Conservation (phyloP, 345 rosid genomes). For the Melaleuca quinquenervia region DNA sequence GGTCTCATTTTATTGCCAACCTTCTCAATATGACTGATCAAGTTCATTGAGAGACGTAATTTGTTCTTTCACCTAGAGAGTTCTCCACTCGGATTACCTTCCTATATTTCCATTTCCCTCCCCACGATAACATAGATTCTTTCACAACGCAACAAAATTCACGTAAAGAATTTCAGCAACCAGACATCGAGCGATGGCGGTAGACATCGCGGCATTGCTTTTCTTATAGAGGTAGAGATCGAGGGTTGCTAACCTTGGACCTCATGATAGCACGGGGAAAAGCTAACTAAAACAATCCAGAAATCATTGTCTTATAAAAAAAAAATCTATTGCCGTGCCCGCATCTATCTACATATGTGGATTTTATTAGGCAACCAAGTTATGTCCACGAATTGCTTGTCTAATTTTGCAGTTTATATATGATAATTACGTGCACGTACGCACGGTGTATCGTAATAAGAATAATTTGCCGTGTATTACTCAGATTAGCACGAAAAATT, state of each 20-base stretch:
- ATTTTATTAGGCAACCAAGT: background rate
- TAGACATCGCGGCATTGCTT: background rate
- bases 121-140: background rate
- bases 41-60: background rate
- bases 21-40: background rate
- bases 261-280: background rate
- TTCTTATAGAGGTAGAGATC: background rate
- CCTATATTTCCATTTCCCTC: background rate
- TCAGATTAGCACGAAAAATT: accelerated
- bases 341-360: background rate
- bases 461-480: background rate
- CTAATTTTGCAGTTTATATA: background rate
- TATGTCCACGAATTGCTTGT: background rate
- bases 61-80: background rate
- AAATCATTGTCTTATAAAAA: background rate
- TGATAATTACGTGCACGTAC: background rate
- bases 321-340: background rate
- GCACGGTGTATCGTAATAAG: accelerated
- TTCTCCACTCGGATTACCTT: background rate
- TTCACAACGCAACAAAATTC: background rate
- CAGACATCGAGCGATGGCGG: background rate
- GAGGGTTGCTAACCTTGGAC: background rate
- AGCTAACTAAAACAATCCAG: background rate
- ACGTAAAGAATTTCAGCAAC: background rate
- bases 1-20: background rate